Evolutionary conservation across 2,329 filamentous ascomycete species (phyloP).

Genomic region (Cercospora canescens): DNA sequence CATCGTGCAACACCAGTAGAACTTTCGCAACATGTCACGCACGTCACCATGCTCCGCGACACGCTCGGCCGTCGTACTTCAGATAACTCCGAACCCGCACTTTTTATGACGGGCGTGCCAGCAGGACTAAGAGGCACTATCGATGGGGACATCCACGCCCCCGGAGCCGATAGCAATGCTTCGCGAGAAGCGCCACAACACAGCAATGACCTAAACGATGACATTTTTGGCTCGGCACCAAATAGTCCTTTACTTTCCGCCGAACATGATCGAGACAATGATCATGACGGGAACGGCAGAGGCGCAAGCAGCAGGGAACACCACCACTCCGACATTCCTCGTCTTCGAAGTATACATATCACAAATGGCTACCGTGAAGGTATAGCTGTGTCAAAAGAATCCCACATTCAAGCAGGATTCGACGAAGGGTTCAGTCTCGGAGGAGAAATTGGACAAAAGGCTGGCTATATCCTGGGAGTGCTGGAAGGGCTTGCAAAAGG

Average conservation of each 20-base stretch:
- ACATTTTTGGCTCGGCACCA: conserved; percentile 50
- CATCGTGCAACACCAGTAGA: background rate
- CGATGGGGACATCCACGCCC: background rate
- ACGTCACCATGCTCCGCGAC: conserved; percentile 32
- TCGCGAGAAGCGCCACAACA: background rate
- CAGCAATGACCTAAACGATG: conserved; percentile 40
- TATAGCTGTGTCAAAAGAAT: conserved; percentile 71
- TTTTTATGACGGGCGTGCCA: conserved; percentile 25
- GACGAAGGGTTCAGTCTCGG: conserved; percentile 88
- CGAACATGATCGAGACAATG: background rate
- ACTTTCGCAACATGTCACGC: background rate
- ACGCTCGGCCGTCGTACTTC: conserved; percentile 23
- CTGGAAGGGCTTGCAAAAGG: conserved; percentile 69
- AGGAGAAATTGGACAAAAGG: conserved; percentile 72
- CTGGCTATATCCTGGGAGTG: conserved; percentile 74
- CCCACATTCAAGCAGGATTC: conserved; percentile 81
- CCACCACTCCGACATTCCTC: conserved; percentile 66
- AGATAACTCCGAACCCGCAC: conserved; percentile 9
- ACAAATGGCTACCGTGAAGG: conserved; percentile 92
- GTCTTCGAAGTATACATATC: conserved; percentile 72
- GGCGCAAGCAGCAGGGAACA: background rate
- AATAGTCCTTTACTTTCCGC: conserved; percentile 36
- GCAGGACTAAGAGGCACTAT: conserved; percentile 6
- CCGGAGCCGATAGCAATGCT: background rate
- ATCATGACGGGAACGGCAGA: background rate